phyloP scores from a whole-genome alignment of 140 eudicot species.

The Anethum foeniculum region DNA sequence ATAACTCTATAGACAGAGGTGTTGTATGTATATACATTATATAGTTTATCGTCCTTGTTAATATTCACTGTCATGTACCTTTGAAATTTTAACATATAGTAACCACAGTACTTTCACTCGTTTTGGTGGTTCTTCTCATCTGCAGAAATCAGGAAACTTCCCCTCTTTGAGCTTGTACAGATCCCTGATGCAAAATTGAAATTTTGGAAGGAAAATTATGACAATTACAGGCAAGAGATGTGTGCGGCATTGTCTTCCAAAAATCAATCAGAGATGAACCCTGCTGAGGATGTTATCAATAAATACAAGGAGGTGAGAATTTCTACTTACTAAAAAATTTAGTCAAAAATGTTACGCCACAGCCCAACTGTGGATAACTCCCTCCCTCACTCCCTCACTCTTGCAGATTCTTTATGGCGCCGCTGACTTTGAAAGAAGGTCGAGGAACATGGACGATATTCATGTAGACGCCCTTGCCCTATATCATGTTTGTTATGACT shows the following conservation, averaged over 20 bases:
- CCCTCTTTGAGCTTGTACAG: slow-evolving; percentile 26
- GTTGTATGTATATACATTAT: not conserved
- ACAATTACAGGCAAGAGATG: slow-evolving; percentile 45
- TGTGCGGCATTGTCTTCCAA: slow-evolving; percentile 14
- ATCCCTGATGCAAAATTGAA: slow-evolving; percentile 25
- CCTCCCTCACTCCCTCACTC: not conserved
- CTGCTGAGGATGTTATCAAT: slow-evolving; percentile 34
- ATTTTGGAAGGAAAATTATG: slow-evolving; percentile 38
- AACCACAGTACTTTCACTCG: not conserved
- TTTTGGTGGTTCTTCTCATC: too few species aligned
- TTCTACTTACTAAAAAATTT: not conserved
- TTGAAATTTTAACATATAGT: not conserved
- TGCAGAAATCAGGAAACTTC: slow-evolving; percentile 44
- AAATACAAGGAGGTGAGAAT: slow-evolving; percentile 46
- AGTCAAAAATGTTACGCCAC: not conserved
- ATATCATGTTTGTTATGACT: slow-evolving; percentile 42
- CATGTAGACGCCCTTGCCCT: slow-evolving; percentile 53
- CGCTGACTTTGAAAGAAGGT: slow-evolving; percentile 34
- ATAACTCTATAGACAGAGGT: not conserved
- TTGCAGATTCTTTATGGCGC: slow-evolving; percentile 51
- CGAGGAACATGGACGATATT: slow-evolving; percentile 31
- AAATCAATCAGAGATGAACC: slow-evolving; percentile 19
- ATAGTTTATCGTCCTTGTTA: not conserved
- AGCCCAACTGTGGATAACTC: not conserved
- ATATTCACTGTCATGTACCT: not conserved